phyloP scores from a whole-genome alignment of 768 basidiomycete genomes.

The Pisolithus microcarpus region DNA sequence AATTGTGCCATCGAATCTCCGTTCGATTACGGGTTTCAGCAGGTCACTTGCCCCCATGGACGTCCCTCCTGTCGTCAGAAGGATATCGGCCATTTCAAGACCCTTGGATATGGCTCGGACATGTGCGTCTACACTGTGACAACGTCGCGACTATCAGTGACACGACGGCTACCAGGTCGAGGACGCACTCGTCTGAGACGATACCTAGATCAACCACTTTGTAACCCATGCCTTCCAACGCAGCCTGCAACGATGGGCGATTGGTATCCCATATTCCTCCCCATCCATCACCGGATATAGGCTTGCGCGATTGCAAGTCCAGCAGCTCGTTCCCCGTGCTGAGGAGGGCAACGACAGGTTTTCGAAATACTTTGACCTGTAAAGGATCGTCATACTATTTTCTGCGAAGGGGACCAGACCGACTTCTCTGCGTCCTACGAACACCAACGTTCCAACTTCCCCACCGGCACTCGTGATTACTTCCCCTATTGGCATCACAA shows the following conservation, averaged over 20 bases:
- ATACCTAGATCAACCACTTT: constrained; percentile 77
- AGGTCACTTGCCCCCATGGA: constrained; percentile 88
- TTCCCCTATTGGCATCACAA: constrained; percentile 57
- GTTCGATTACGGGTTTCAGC: constrained; percentile 83
- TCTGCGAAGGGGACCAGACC: constrained; percentile 4
- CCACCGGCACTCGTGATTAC: constrained; percentile 62
- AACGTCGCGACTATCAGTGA: neutral
- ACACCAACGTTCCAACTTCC: constrained; percentile 76
- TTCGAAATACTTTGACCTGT: constrained; percentile 63
- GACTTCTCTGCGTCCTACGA: constrained; percentile 70
- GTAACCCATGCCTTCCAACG: constrained; percentile 67
- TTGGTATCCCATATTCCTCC: constrained; percentile 83
- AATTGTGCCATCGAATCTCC: constrained; percentile 62
- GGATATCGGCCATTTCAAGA: constrained; percentile 57
- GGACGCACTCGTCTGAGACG: constrained; percentile 58
- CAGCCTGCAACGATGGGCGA: constrained; percentile 67
- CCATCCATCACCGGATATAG: constrained; percentile 40
- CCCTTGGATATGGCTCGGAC: constrained; percentile 50
- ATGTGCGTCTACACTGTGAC: constrained; percentile 48
- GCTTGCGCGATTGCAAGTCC: constrained; percentile 45
- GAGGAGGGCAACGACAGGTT: constrained; percentile 71
- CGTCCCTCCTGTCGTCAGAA: constrained; percentile 84
- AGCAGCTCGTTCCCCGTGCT: constrained; percentile 83
- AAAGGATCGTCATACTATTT: neutral
- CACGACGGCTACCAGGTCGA: neutral